These are phyloP conservation scores for Fusarium nanum DNA, from an alignment of 2,329 filamentous ascomycete species.

Conservation along the genomic window DNA sequence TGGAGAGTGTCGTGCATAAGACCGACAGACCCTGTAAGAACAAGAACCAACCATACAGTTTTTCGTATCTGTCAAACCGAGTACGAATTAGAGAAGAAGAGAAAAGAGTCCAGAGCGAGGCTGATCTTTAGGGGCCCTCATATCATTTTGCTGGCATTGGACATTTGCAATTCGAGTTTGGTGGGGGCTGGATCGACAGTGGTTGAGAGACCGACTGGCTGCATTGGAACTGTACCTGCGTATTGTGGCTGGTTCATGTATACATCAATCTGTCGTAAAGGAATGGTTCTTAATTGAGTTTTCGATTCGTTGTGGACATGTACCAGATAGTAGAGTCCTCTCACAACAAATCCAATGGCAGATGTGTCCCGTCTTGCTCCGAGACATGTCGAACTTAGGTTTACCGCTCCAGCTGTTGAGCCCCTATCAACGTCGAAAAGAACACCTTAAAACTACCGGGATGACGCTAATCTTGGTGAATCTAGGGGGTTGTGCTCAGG, in stretches of 20 bases:
- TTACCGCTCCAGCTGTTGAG: slow-evolving; percentile 5
- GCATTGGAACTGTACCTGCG: slow-evolving; percentile 35
- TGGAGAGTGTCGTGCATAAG: slow-evolving; percentile 30
- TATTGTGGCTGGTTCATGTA: slow-evolving; percentile 20
- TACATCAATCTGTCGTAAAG: slow-evolving; percentile 2
- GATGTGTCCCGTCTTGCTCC: slow-evolving; percentile 1
- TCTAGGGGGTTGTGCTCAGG: slow-evolving; percentile 6
- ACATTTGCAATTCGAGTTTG: slow-evolving; percentile 16
- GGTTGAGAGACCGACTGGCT: slow-evolving; percentile 13
- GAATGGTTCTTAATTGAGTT: background rate
- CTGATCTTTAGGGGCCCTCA: background rate
- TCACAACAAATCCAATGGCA: background rate
- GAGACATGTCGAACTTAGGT: slow-evolving; percentile 20
- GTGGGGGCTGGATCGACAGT: slow-evolving; percentile 37
- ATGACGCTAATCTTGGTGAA: slow-evolving; percentile 24
- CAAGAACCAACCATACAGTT: background rate
- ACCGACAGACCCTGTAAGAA: slow-evolving; percentile 6
- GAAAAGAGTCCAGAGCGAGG: slow-evolving; percentile 1
- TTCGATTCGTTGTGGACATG: background rate
- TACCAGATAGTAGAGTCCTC: background rate
- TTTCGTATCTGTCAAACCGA: slow-evolving; percentile 21
- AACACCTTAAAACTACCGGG: slow-evolving; percentile 34
- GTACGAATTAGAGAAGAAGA: slow-evolving; percentile 15
- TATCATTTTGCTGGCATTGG: slow-evolving; percentile 7
- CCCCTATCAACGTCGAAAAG: slow-evolving; percentile 25